Percentiles rank a stretch among this genome's conserved stretches.
Evolutionary conservation across 352 stramenopile genomes (phyloP).

Genomic region (Phytophthora constricta): DNA sequence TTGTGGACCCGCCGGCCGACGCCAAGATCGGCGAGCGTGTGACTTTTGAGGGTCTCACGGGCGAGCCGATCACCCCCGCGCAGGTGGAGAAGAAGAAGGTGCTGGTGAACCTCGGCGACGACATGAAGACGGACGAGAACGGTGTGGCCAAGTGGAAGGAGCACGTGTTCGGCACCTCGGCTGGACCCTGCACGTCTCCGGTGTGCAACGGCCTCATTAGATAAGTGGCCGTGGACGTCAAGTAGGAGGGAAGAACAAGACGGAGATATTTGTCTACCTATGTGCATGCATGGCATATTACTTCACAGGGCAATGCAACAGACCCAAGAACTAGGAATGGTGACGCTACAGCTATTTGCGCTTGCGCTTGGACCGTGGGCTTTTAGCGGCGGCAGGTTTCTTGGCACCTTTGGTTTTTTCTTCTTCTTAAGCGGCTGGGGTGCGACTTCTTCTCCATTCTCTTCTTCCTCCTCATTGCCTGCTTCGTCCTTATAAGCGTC

Average conservation of each 20-base stretch:
- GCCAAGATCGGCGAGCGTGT: constrained; percentile 81
- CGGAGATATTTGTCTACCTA: constrained; percentile 8
- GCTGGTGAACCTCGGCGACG: constrained; percentile 71
- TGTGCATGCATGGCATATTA: background rate
- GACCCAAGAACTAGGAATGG: background rate
- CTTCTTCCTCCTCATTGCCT: constrained; percentile 24
- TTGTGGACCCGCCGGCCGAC: constrained; percentile 83
- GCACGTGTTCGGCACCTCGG: constrained; percentile 77
- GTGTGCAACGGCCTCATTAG: constrained; percentile 80
- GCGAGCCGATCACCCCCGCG: constrained; percentile 78
- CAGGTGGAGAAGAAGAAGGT: constrained; percentile 93
- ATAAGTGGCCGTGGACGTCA: constrained; percentile 38
- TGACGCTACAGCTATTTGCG: constrained; percentile 27
- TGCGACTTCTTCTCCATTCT: constrained; percentile 44
- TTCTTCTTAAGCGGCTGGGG: constrained; percentile 60
- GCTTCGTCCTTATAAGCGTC: constrained; percentile 8
- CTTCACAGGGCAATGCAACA: constrained; percentile 1
- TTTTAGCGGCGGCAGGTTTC: constrained; percentile 25
- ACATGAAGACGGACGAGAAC: constrained; percentile 83
- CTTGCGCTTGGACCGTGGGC: constrained; percentile 47
- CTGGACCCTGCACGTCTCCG: constrained; percentile 73
- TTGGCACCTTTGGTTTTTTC: constrained; percentile 34
- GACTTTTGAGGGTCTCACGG: constrained; percentile 67
- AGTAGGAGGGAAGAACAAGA: constrained; percentile 2
- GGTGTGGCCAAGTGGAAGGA: constrained; percentile 88